phyloP scores from a whole-genome alignment of 78 protist genomes.

The Dictyostelium purpureum region DNA sequence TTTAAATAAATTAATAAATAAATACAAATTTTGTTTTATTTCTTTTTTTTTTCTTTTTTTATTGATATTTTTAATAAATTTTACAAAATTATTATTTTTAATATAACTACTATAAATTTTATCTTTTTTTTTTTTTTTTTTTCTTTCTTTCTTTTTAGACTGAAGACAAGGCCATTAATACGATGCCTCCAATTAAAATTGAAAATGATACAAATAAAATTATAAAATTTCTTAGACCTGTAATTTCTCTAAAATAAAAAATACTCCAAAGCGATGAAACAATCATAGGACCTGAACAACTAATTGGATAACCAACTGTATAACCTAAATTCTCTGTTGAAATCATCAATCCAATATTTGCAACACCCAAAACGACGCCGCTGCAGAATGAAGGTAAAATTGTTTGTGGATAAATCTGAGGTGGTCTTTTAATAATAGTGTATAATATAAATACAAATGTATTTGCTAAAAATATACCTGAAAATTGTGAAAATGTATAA shows the following conservation, averaged over 20 bases:
- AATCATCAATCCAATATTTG: constrained; percentile 66
- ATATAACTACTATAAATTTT: too few relatives aligned
- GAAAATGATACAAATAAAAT: constrained; percentile 64
- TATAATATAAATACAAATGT: constrained; percentile 79
- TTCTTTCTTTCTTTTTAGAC: not conserved
- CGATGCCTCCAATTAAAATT: constrained; percentile 59
- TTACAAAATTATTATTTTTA: too few relatives aligned
- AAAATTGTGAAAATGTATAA: constrained; percentile 85
- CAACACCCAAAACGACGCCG: constrained; percentile 89
- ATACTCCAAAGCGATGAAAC: constrained; percentile 83
- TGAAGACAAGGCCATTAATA: constrained; percentile 30
- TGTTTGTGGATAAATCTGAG: constrained; percentile 69
- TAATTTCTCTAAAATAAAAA: constrained; percentile 83
- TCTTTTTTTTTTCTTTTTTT: too few relatives aligned
- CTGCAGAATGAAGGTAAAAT: constrained; percentile 82
- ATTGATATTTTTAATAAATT: too few relatives aligned
- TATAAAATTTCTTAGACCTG: constrained; percentile 81
- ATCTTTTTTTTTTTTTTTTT: too few relatives aligned
- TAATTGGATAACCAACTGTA: constrained; percentile 82
- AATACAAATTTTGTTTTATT: too few relatives aligned
- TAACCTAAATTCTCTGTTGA: constrained; percentile 78
- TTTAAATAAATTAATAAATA: too few relatives aligned
- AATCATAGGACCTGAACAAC: constrained; percentile 88
- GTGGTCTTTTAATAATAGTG: constrained; percentile 60
- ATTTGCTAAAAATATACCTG: constrained; percentile 87